phyloP scores from a whole-genome alignment of 306 rosid genomes.

The Pterocarpus santalinus region DNA sequence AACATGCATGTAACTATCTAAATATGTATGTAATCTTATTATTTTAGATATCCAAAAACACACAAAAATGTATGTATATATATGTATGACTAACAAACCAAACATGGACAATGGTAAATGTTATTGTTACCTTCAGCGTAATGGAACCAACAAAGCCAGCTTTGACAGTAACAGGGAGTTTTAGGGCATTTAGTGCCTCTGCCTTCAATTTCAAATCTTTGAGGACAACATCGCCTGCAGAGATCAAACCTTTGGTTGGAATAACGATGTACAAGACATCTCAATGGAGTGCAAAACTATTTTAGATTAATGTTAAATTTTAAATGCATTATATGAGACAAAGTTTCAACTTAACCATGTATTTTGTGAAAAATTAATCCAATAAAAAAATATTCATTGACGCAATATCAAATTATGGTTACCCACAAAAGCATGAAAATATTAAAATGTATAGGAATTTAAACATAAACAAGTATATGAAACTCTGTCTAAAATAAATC shows the following conservation, averaged over 20 bases:
- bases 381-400: background rate
- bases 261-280: constrained; percentile 36
- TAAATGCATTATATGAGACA: constrained; percentile 20
- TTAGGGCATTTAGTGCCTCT: constrained; percentile 92
- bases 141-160: constrained; percentile 96
- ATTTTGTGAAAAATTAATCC: background rate
- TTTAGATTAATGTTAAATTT: constrained; percentile 15
- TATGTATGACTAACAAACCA: constrained; percentile 20
- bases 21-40: constrained; percentile 5
- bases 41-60: constrained; percentile 8
- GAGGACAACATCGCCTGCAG: constrained; percentile 93
- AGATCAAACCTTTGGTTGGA: constrained; percentile 46
- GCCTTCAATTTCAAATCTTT: constrained; percentile 95
- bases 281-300: constrained; percentile 12
- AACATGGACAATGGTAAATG: constrained; percentile 40
- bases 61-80: background rate
- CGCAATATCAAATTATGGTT: background rate
- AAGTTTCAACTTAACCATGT: constrained; percentile 18
- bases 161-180: constrained; percentile 94
- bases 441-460: background rate
- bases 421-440: background rate
- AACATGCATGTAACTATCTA: constrained; percentile 18
- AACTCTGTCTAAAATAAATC: constrained; percentile 13
- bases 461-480: constrained; percentile 26
- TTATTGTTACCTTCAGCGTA: constrained; percentile 88